phyloP scores from a whole-genome alignment of 2,329 filamentous ascomycete species.

The Talaromyces islandicus region DNA sequence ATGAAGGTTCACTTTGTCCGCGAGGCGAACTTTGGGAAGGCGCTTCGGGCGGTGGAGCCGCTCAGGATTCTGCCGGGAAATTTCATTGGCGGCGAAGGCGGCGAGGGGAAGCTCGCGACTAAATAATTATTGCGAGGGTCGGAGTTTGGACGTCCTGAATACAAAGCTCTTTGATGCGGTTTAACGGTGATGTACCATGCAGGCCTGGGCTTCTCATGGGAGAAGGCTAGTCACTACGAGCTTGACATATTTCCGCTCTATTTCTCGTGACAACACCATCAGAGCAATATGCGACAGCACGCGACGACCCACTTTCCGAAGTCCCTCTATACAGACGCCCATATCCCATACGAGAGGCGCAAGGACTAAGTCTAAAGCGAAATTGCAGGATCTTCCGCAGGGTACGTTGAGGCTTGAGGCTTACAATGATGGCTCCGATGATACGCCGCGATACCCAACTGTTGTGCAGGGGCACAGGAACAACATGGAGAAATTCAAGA shows the following conservation, averaged over 20 bases:
- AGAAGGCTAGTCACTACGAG: constrained; percentile 9
- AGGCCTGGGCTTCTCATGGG: constrained; percentile 6
- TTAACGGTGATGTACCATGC: constrained; percentile 6
- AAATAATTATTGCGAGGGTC: background rate
- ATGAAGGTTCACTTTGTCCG: background rate
- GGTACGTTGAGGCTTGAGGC: constrained; percentile 45
- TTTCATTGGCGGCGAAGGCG: constrained; percentile 4
- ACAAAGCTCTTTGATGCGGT: background rate
- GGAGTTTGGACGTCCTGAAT: background rate
- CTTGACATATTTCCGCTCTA: constrained; percentile 13
- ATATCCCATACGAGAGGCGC: constrained; percentile 22
- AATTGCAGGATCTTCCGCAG: constrained; percentile 50
- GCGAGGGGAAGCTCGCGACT: constrained; percentile 7
- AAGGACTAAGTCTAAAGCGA: constrained; percentile 32
- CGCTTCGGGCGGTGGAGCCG: constrained; percentile 7
- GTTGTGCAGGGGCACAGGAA: constrained; percentile 79
- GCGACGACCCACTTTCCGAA: constrained; percentile 8
- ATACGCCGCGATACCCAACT: constrained; percentile 66
- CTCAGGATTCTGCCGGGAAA: background rate
- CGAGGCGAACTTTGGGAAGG: constrained; percentile 2
- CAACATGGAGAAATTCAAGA: constrained; percentile 85
- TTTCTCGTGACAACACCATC: background rate
- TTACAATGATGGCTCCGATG: constrained; percentile 38
- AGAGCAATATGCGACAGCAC: constrained; percentile 3
- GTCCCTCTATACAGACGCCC: constrained; percentile 11